Evolutionary conservation across 2,329 filamentous ascomycete genomes (phyloP).

Genomic region (Diaporthe sp.): DNA sequence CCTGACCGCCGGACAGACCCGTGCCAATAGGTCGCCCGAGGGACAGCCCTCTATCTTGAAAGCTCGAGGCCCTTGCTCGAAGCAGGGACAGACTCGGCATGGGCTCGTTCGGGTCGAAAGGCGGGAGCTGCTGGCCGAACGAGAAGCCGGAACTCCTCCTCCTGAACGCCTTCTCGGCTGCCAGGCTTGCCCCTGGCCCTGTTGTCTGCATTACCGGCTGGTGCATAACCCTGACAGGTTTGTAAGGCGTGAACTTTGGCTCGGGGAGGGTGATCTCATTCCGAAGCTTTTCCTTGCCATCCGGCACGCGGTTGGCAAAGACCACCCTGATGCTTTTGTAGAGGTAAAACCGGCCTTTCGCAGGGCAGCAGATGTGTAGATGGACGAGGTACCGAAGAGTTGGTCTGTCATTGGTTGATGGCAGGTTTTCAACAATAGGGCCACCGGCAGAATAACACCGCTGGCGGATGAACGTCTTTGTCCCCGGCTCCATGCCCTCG

Average conservation of each 20-base stretch:
- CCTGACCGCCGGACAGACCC: constrained; percentile 10
- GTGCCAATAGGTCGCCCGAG: not conserved
- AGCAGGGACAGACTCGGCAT: constrained; percentile 30
- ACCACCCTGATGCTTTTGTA: constrained; percentile 95
- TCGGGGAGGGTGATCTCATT: constrained; percentile 94
- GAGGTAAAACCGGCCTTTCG: constrained; percentile 86
- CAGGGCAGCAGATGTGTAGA: constrained; percentile 90
- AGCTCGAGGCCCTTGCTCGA: constrained; percentile 22
- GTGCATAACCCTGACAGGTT: constrained; percentile 71
- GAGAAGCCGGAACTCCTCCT: constrained; percentile 69
- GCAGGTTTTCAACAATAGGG: constrained; percentile 80
- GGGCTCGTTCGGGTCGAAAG: constrained; percentile 34
- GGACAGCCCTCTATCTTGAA: constrained; percentile 23
- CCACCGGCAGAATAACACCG: constrained; percentile 87
- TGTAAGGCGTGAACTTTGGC: constrained; percentile 88
- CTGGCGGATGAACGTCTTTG: constrained; percentile 96
- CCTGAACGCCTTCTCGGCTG: constrained; percentile 71
- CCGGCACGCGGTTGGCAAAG: constrained; percentile 95
- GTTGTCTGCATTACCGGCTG: constrained; percentile 45
- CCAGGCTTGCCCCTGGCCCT: constrained; percentile 61
- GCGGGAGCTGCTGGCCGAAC: constrained; percentile 46
- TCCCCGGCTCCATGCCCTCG: constrained; percentile 90
- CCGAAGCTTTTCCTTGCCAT: constrained; percentile 91
- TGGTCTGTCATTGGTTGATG: constrained; percentile 67
- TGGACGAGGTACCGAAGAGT: constrained; percentile 92